Base-by-base conservation (phyloP, 139 green algal genomes). In the Chlamydomonas sp. region DNA sequence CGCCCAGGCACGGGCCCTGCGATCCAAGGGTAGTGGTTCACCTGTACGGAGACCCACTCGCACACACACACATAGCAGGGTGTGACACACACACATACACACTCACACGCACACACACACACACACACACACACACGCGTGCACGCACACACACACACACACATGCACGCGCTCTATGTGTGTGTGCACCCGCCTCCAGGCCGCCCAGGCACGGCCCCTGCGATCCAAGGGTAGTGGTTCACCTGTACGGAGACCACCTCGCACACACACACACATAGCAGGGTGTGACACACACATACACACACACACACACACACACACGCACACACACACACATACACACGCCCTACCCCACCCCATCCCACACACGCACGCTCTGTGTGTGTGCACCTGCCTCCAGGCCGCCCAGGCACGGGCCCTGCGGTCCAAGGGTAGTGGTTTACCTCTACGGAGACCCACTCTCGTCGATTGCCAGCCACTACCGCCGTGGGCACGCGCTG, bases 391-490 rank as follows among this genome's bases (percentile, higher is more conserved):
- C n/a, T n/a, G n/a, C n/a, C 39, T n/a, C 13, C 39, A 50, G 39
- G 39, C 39, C 39, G 13, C 39, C 39, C 39, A 50, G 10, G 39
- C 13, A 50, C 13, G 39, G 10, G 39, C 13, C 39, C 13, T 8
- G 13, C 10, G 8, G 26, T 29, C 64, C 72, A 5, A 64, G 48
- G 2, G 61, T 38, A 28, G 71, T 80, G 16, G 48, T 86, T 20
- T 86, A 84, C 57, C 36, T 86, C 47, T 84, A 81, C 65, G 72
- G 81, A 10, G 72, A 84, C 69, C 81, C 81, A 13, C 61, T 84
- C 16, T 69, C 59, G 5, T 69, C 71, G 2, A 73, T 84, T 36
- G 74, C 74, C 1, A 81, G 73, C 33, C 77, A 84, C 64, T 86
- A 81, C 57, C 69, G 77, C 1, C 64, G 81, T 22, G 66, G 74